Evolutionary conservation across 164 flowering plant species (phyloP), one percentile per base, ranked within the genome.

Genomic region (Aristolochia californica): DNA sequence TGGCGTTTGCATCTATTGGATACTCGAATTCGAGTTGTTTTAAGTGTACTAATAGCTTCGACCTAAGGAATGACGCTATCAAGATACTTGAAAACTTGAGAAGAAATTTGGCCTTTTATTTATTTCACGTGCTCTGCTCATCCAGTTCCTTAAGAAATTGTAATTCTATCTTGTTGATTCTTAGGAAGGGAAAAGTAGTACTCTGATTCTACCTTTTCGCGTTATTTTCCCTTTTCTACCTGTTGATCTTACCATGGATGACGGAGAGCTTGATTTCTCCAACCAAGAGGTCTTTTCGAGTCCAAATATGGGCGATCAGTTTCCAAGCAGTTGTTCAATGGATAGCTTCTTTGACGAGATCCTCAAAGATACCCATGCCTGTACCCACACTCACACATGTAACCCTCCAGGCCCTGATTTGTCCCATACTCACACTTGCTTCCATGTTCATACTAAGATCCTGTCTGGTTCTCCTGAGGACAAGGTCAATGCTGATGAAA

Each of bases 341-440:
- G 88, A 81, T 44, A 67, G 77, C 61, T 80, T 84, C 65, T 78
- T 83, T 27, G 89, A 86, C 45, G 96, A 86, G 7, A 55, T 83
- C 62, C 62, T 86, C 13, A 82, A 70, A 43, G 93, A 87, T 45
- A 62, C 83, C n/a, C 96, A 83, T 67, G 91, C 99, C 5, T 93
- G 97, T 56, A 84, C 88, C 27, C 99, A 93, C 64, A 82, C 96
- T 4, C 99, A 90, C 68, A 83, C 95, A 15, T 93, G 97, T 72
- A 93, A 87, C 63, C 95, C 97, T 5, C 87, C 95, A 8, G 99
- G 99, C 21, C 99, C 97, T 5, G 96, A 93, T 67, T 69, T 49
- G 16, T 74, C 97, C 23, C 99, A 93, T 61, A 85, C 99, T 0
- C 99, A 93, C 69, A 87, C 96, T 48, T 93, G 99, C 69, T 78